These are phyloP conservation scores for Kalaharituber pfeilii DNA, from an alignment of 2,329 filamentous ascomycete genomes.

Conservation along the genomic window DNA sequence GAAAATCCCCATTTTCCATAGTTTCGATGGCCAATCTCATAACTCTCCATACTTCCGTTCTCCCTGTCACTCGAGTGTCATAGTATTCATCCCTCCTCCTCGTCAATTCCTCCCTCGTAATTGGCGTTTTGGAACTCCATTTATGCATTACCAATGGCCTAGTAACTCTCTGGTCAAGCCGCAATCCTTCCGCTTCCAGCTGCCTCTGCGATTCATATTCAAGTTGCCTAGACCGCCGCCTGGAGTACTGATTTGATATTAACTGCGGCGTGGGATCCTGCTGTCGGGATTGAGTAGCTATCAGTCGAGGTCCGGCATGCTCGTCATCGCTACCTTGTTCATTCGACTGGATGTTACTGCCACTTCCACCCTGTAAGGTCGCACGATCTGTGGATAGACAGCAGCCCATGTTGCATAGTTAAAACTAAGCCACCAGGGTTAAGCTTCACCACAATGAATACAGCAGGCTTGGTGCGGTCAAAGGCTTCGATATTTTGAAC, in stretches of 20 bases:
- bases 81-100: conserved; percentile 70
- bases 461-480: no score
- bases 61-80: conserved; percentile 68
- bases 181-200: conserved; percentile 14
- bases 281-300: background rate
- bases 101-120: conserved; percentile 50
- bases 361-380: background rate
- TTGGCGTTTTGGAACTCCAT: conserved; percentile 45
- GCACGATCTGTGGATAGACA: conserved; percentile 4
- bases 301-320: background rate
- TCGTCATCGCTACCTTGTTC: background rate
- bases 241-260: background rate
- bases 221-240: background rate
- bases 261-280: background rate
- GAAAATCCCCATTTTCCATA: conserved; percentile 44
- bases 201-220: conserved; percentile 1
- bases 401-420: conserved; percentile 9
- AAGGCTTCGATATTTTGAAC: no score
- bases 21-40: conserved; percentile 50
- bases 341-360: background rate
- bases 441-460: no score
- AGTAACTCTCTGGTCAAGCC: conserved; percentile 49
- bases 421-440: no score
- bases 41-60: conserved; percentile 63
- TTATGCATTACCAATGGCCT: conserved; percentile 47